Evolutionary conservation across 805 yeast genomes (phyloP), one percentile per base, ranked within the genome.

Genomic region (Wickerhamomyces chaumierensis): DNA sequence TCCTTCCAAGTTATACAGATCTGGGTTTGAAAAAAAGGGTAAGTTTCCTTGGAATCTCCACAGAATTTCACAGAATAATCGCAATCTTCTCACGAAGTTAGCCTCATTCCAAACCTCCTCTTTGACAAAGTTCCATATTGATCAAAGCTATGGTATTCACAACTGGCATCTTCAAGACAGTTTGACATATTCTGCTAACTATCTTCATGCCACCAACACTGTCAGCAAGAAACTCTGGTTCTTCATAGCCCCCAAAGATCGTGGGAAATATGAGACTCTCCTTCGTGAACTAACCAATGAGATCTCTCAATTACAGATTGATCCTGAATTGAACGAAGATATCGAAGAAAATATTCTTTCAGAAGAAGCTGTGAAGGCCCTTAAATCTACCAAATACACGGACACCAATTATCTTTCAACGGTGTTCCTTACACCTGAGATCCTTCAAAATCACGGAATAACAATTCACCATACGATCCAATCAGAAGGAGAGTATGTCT

Each of bases 101-200:
- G 67, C 71, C 37, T 37, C 66, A 34, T 72, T 69, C 42, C 59
- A 59, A 25, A 71, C 62, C 13, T 41, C 66, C 4, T 41, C 67
- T 3, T 56, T 51, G 17, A 66, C 84, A 0, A 54, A 57, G n/a
- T 37, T 75, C 29, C 65, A 66, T 34, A 60, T 77, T 11, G 75
- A 73, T 2, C 70, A 71, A 73, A 58, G 74, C 2, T 71, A 68
- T 44, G 66, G 79, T 36, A 57, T 71, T 2, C 68, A 69, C 37
- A 65, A 72, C 34, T 81, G 85, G 85, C 54, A 57, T 17, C 55
- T 67, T 39, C 82, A 74, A 46, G 87, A 80, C 45, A 81, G 74
- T 43, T 73, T 71, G 53, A 53, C 79, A 3, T 74, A 75, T 34
- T 50, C 62, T 11, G 58, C 68, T 21, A 75, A 73, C 48, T 78